phyloP scores from a whole-genome alignment of 345 rosid genomes.

The Excoecaria cochinchinensis region DNA sequence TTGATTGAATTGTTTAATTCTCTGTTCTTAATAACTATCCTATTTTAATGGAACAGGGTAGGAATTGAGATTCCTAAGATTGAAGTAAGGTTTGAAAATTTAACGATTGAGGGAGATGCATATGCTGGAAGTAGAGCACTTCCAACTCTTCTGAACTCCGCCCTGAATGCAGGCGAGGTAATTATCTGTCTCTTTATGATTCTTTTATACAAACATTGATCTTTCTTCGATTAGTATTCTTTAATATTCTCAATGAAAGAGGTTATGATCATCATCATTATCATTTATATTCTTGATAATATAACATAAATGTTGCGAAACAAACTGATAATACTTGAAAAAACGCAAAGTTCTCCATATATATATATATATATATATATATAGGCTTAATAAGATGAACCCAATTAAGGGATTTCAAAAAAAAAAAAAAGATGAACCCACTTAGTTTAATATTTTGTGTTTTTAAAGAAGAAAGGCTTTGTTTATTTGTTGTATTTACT shows the following conservation, averaged over 20 bases:
- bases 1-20: not conserved
- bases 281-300: not conserved
- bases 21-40: too few relatives aligned
- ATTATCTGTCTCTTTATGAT: not conserved
- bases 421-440: too few relatives aligned
- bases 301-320: not conserved
- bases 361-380: too few relatives aligned
- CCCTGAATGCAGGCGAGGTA: conserved; percentile 69
- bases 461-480: not conserved
- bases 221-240: not conserved
- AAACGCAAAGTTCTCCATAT: too few relatives aligned
- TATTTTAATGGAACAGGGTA: conserved; percentile 42
- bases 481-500: not conserved
- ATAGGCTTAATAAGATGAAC: not conserved
- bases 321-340: not conserved
- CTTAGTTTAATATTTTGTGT: too few relatives aligned
- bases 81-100: conserved; percentile 68
- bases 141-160: conserved; percentile 65
- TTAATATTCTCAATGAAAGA: not conserved
- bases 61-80: conserved; percentile 77
- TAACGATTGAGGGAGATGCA: conserved; percentile 67
- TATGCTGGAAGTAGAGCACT: conserved; percentile 85
- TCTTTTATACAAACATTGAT: not conserved
- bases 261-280: not conserved
- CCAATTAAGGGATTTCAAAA: too few relatives aligned